Evolutionary conservation across 106 monocot genomes (phyloP), one percentile per base, ranked within the genome.

Genomic region (Dendrobium officinale): DNA sequence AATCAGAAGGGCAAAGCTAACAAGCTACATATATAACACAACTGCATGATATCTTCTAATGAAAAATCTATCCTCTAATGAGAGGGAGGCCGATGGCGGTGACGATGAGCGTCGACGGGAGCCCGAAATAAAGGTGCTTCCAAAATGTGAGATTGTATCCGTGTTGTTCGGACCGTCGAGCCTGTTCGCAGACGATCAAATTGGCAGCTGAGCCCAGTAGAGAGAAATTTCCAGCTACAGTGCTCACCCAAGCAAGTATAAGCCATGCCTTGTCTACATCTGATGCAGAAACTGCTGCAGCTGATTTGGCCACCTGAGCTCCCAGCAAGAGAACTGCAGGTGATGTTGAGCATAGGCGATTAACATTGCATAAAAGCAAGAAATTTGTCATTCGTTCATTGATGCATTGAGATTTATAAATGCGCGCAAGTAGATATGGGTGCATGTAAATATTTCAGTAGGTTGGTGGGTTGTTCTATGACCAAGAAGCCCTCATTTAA

Each of bases 231-330:
- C 75, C 75, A 7, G 75, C 75, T 16, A 45, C 75, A 9, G 75
- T 76, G 75, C 75, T 76, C n/a, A 76, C 75, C 75, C 43, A 76
- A 1, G 75, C 75, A 42, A 76, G 75, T 47, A 76, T 76, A 8
- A 76, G 75, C 75, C 75, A 76, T 1, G 75, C 75, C 75, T 76
- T 76, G 45, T 43, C 40, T 17, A 45, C 75, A 18, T 76, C 43
- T 9, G 75, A 27, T 20, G 75, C n/a, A 22, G 75, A 76, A 17
- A 76, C 22, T 9, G 42, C 75, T 40, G 48, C 48, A 9, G 75
- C 75, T 45, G 75, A 76, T 43, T 45, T 76, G 42, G 75, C 75
- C 43, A 76, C 75, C 18, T 76, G 37, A 42, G 44, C 45, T 48
- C 75, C 75, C 75, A 76, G 26, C 48, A 76, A 40, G 7, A 76